Evolutionary conservation across 768 basidiomycete species (phyloP), one percentile per base, ranked within the genome.

Genomic region (Mycena epipterygia): DNA sequence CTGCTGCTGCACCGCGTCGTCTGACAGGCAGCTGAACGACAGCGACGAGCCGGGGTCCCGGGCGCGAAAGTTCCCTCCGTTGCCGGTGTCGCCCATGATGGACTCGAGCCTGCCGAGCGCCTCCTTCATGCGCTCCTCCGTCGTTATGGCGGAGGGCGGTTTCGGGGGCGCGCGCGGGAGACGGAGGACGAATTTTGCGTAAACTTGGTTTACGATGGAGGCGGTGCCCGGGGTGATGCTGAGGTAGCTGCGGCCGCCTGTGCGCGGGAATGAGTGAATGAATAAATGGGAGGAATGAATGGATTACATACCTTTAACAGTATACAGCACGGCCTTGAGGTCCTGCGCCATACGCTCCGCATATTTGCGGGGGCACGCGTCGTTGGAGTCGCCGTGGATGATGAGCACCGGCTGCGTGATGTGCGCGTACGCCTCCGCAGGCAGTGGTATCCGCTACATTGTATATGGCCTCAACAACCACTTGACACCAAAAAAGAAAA

Each of bases 351-450:
- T 81, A 21, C 93, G 79, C 41, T 93, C 88, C 8, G 91, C 92
- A 65, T 89, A 85, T 72, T 84, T 84, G 35, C 86, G 79, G 3
- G 91, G 88, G 65, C 85, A 88, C 16, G 85, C 77, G 32, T 86
- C 83, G 71, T 87, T 90, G 14, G 81, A 81, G 66, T 93, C 91
- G 7, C 91, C 91, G 80, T 93, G 92, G 48, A 94, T 85, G 23
- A 94, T 87, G 16, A 94, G 82, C 14, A 91, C 88, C 2, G 93
- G 93, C 70, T 88, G 87, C 6, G 78, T 88, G 58, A 94, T 87
- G 44, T 79, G 74, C n/a, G 84, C 84, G 33, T 89, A 82, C 67
- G 86, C 82, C 30, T 86, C 84, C 23, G 83, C 71, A 44, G 74
- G 85, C 53, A 93, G 77, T 6, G 87, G 85, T 39, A 85, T 84